phyloP scores from a whole-genome alignment of 345 rosid genomes.

The Citrus inodora region DNA sequence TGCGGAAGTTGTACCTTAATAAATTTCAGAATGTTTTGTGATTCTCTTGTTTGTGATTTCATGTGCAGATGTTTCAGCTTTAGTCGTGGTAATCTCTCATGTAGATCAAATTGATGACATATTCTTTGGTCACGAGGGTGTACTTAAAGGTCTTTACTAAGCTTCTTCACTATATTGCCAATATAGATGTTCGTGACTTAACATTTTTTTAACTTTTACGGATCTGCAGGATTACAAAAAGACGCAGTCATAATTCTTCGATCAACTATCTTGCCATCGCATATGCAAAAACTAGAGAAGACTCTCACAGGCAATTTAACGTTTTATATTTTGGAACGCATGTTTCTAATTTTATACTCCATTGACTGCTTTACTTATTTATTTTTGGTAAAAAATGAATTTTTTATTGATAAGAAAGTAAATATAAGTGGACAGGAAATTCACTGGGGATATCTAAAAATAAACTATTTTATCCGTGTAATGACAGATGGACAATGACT shows the following conservation, averaged over 20 bases:
- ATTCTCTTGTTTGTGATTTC: slow-evolving; percentile 7
- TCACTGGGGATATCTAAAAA: neutral
- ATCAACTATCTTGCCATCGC: slow-evolving; percentile 43
- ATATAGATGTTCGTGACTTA: slow-evolving; percentile 6
- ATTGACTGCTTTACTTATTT: neutral
- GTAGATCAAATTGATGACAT: slow-evolving; percentile 55
- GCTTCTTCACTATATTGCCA: slow-evolving; percentile 10
- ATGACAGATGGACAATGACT: neutral
- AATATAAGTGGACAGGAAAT: neutral
- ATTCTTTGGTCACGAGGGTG: slow-evolving; percentile 56
- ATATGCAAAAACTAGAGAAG: slow-evolving; percentile 59
- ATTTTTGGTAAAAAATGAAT: neutral
- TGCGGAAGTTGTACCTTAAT: neutral
- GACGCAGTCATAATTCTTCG: slow-evolving; percentile 56
- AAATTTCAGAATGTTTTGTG: neutral
- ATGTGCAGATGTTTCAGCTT: slow-evolving; percentile 60
- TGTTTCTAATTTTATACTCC: neutral
- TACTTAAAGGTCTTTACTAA: slow-evolving; percentile 49
- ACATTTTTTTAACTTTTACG: slow-evolving; percentile 7
- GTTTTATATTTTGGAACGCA: neutral
- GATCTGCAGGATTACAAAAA: slow-evolving; percentile 50
- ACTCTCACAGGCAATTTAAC: slow-evolving; percentile 46
- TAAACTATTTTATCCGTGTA: neutral
- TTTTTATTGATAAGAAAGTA: neutral
- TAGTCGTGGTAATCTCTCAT: slow-evolving; percentile 60